These are phyloP conservation scores for Leccinum aurantiacum DNA, from an alignment of 768 basidiomycete genomes.

Conservation along the genomic window DNA sequence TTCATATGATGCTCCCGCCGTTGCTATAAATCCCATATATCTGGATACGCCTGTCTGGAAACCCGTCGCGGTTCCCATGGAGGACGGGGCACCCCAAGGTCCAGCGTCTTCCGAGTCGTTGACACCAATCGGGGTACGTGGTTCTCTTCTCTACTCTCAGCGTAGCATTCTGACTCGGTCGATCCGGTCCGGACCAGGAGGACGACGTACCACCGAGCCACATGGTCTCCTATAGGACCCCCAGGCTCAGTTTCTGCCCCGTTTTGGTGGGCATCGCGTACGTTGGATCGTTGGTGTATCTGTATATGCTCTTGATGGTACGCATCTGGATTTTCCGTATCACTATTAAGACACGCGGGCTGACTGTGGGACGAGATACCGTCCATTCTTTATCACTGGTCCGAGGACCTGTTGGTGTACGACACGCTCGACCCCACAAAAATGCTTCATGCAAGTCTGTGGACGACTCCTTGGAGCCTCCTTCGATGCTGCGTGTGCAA, in stretches of 20 bases:
- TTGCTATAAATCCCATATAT: background rate
- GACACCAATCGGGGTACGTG: constrained; percentile 1
- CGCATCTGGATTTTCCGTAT: background rate
- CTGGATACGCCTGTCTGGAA: constrained; percentile 4
- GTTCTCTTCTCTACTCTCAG: no score
- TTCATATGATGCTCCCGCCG: background rate
- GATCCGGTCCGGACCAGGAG: constrained; percentile 1
- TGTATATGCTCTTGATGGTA: constrained; percentile 28
- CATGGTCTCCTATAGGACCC: constrained; percentile 7
- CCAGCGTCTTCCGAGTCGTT: background rate
- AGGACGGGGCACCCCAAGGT: background rate
- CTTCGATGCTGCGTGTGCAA: constrained; percentile 3
- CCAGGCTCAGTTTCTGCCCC: constrained; percentile 25
- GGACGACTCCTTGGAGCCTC: constrained; percentile 5
- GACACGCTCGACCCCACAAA: constrained; percentile 8
- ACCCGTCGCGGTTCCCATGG: background rate
- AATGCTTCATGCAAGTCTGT: constrained; percentile 3
- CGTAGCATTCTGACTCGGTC: background rate
- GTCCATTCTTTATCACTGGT: constrained; percentile 20
- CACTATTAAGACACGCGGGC: background rate
- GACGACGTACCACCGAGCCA: background rate
- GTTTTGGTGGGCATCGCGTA: constrained; percentile 14
- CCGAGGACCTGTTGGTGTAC: constrained; percentile 16
- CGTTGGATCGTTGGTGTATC: constrained; percentile 15
- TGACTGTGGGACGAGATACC: constrained; percentile 20